Evolutionary conservation across 805 yeast species (phyloP).

Genomic region (Yarrowia bubula): DNA sequence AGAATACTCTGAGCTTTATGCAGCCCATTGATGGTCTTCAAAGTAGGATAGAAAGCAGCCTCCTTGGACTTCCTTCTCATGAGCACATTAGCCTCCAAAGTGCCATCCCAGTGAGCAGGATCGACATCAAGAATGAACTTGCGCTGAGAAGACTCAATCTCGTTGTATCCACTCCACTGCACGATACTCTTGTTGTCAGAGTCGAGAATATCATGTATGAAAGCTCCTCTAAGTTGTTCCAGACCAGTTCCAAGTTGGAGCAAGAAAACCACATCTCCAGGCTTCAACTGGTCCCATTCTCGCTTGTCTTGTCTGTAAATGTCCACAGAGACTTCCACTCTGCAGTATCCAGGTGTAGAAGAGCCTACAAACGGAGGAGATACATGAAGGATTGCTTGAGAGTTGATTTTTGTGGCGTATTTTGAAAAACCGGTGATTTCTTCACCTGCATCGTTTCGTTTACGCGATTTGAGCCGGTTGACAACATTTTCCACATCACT

Average conservation of each 20-base stretch:
- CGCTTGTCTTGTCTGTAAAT: slow-evolving; percentile 29
- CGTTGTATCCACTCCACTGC: slow-evolving; percentile 3
- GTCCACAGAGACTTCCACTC: slow-evolving; percentile 34
- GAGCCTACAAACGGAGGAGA: slow-evolving; percentile 36
- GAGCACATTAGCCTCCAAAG: slow-evolving; percentile 31
- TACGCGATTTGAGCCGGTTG: slow-evolving; percentile 31
- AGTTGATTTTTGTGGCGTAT: slow-evolving; percentile 32
- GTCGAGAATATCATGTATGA: slow-evolving; percentile 35
- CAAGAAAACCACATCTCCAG: slow-evolving; percentile 36
- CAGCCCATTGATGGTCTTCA: slow-evolving; percentile 29
- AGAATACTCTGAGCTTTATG: slow-evolving; percentile 26
- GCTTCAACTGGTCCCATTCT: slow-evolving; percentile 37
- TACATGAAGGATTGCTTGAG: slow-evolving; percentile 33
- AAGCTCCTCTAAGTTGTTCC: slow-evolving; percentile 33
- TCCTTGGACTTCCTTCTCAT: slow-evolving; percentile 35
- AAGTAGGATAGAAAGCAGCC: slow-evolving; percentile 33
- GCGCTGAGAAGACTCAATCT: slow-evolving; percentile 25
- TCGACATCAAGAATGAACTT: slow-evolving; percentile 35
- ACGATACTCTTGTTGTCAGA: slow-evolving; percentile 29
- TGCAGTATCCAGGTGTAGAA: slow-evolving; percentile 33
- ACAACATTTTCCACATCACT: slow-evolving; percentile 33
- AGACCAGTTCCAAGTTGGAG: slow-evolving; percentile 34
- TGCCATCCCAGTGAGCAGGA: slow-evolving; percentile 29
- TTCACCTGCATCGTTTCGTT: slow-evolving; percentile 2
- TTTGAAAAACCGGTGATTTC: slow-evolving; percentile 15